Percentiles rank a stretch among this genome's conserved stretches.
Conservation (phyloP, 768 basidiomycete genomes). For the Xerocomellus chrysenteron region DNA sequence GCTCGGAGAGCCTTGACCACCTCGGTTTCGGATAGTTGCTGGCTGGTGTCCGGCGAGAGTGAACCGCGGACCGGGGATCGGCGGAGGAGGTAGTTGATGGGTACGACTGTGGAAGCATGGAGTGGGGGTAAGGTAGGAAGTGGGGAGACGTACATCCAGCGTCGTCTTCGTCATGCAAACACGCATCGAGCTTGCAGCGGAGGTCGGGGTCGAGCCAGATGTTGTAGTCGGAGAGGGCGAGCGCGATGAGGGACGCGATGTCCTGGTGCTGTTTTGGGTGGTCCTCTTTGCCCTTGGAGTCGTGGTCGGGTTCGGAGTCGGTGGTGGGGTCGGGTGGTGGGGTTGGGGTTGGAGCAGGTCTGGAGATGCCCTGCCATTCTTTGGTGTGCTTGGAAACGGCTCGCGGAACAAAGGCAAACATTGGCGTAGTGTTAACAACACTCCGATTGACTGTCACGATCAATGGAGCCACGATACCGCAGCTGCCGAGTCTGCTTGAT, state of each 20-base stretch:
- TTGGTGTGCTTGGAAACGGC: slow-evolving; percentile 39
- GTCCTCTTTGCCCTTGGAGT: slow-evolving; percentile 14
- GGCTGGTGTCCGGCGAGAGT: not conserved
- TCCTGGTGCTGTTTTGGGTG: slow-evolving; percentile 38
- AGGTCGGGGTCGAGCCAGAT: slow-evolving; percentile 65
- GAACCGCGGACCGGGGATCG: slow-evolving; percentile 31
- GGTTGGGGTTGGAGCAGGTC: too few species aligned
- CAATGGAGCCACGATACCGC: too few species aligned
- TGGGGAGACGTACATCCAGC: too few species aligned
- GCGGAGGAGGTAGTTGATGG: slow-evolving; percentile 51
- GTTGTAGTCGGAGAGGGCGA: slow-evolving; percentile 71
- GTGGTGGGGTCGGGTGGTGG: too few species aligned
- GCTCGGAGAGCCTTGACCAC: slow-evolving; percentile 60
- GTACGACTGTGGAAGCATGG: slow-evolving; percentile 44
- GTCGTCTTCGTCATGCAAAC: slow-evolving; percentile 11
- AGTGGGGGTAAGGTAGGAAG: too few species aligned
- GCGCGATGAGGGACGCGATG: slow-evolving; percentile 46
- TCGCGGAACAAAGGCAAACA: slow-evolving; percentile 42
- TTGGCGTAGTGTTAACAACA: not conserved
- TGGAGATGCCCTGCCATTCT: slow-evolving; percentile 18
- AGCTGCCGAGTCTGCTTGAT: slow-evolving; percentile 26
- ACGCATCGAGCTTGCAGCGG: slow-evolving; percentile 44
- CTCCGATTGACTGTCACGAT: too few species aligned
- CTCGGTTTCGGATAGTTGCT: slow-evolving; percentile 38
- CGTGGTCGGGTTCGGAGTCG: slow-evolving; percentile 6